Evolutionary conservation across 768 basidiomycete genomes (phyloP).

Genomic region (Amanita brunnescens): DNA sequence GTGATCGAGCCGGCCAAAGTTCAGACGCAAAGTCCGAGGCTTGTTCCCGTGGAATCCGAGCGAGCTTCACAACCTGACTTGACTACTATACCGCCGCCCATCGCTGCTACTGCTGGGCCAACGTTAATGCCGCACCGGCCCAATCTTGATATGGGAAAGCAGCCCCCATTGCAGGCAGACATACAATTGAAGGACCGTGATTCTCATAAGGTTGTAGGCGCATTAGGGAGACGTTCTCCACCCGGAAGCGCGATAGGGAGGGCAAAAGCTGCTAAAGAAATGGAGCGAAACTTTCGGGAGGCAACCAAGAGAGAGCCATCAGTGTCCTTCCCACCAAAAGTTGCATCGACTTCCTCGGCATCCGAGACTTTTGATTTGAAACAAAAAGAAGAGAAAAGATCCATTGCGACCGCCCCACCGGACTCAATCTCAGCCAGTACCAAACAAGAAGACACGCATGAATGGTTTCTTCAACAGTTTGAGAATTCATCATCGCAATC

Average conservation of each 20-base stretch:
- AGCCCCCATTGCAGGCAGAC: constrained; percentile 1
- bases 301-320: constrained; percentile 1
- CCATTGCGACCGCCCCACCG: background rate
- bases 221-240: constrained; percentile 33
- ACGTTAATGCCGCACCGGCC: constrained; percentile 3
- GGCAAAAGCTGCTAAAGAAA: constrained; percentile 34
- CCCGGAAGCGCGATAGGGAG: constrained; percentile 40
- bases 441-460: constrained; percentile 47
- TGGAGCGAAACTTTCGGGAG: constrained; percentile 6
- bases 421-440: constrained; percentile 8
- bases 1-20: background rate
- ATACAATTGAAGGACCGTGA: constrained; percentile 10
- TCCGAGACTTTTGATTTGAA: background rate
- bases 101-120: constrained; percentile 10
- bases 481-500: constrained; percentile 12
- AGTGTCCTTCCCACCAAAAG: background rate
- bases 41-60: background rate
- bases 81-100: constrained; percentile 8
- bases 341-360: background rate
- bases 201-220: constrained; percentile 20
- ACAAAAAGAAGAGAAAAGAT: background rate
- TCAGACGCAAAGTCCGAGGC: background rate
- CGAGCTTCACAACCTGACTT: constrained; percentile 1
- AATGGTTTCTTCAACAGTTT: constrained; percentile 48
- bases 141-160: background rate